Percentiles rank a stretch among this genome's conserved stretches.
Evolutionary conservation across 2,329 filamentous ascomycete species (phyloP).

Genomic region (Fusarium torulosum): DNA sequence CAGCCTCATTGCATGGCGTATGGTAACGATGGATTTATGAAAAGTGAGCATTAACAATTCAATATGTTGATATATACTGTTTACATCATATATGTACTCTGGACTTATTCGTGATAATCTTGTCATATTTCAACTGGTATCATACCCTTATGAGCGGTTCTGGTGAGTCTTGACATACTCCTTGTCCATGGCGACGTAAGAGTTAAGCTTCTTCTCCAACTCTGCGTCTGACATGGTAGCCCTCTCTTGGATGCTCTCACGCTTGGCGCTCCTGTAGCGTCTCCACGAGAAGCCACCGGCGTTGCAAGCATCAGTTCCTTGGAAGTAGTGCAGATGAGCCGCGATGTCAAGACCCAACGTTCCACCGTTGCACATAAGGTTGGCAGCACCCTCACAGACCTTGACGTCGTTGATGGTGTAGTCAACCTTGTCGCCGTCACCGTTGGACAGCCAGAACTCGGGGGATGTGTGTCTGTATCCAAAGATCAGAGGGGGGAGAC

Average conservation of each 20-base stretch:
- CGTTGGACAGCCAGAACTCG: slow-evolving; percentile 72
- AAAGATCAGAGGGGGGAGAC: slow-evolving; percentile 71
- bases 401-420: slow-evolving; percentile 58
- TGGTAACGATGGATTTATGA: slow-evolving; percentile 8
- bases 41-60: slow-evolving; percentile 2
- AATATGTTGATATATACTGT: background rate
- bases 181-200: slow-evolving; percentile 53
- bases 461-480: slow-evolving; percentile 76
- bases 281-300: slow-evolving; percentile 45
- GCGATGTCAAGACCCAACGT: slow-evolving; percentile 58
- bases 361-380: slow-evolving; percentile 64
- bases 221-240: slow-evolving; percentile 52
- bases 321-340: slow-evolving; percentile 65
- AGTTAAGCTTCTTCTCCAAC: slow-evolving; percentile 55
- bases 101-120: background rate
- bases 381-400: slow-evolving; percentile 63
- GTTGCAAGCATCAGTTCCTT: slow-evolving; percentile 57
- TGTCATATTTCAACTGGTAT: slow-evolving; percentile 12
- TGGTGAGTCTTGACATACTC: slow-evolving; percentile 45
- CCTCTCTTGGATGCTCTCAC: slow-evolving; percentile 8
- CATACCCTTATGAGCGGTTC: slow-evolving; percentile 9
- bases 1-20: slow-evolving; percentile 16
- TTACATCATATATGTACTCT: slow-evolving; percentile 10
- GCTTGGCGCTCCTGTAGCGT: slow-evolving; percentile 30
- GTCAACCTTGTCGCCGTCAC: slow-evolving; percentile 48